Conservation (phyloP, 73 alveolate species). For the Uronychia setigera region DNA sequence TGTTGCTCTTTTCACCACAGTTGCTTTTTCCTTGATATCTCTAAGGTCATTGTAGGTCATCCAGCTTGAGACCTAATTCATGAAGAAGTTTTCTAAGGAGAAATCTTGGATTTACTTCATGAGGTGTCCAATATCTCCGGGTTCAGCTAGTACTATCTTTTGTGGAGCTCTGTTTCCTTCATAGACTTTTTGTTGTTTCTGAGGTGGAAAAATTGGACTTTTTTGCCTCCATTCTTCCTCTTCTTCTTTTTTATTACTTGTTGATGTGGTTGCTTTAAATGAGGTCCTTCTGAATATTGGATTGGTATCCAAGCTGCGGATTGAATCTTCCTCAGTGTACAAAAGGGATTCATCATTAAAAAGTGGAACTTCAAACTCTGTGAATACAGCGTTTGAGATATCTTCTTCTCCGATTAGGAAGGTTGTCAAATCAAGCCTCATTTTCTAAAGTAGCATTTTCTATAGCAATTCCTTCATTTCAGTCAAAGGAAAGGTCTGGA, state of each 20-base stretch:
- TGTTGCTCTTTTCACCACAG: background rate
- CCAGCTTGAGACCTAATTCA: background rate
- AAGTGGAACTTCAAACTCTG: background rate
- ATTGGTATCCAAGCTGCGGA: too few relatives aligned
- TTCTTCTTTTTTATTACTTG: too few relatives aligned
- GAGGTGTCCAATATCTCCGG: background rate
- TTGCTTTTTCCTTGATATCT: background rate
- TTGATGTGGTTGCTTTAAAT: background rate
- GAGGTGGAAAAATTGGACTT: background rate
- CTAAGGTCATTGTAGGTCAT: background rate
- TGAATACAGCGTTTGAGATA: background rate
- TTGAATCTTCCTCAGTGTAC: background rate
- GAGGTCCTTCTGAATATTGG: background rate
- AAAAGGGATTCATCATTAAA: background rate
- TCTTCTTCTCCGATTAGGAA: background rate
- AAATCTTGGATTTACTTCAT: background rate
- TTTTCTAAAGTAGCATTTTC: background rate
- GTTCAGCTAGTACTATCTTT: background rate
- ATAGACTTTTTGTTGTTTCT: background rate
- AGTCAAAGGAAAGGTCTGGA: background rate
- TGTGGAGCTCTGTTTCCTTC: background rate
- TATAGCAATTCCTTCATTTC: background rate
- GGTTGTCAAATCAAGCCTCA: background rate
- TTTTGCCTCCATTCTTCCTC: background rate
- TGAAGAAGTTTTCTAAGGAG: background rate